Base-by-base conservation (phyloP, 2,329 filamentous ascomycete genomes). In the Colletotrichum somersetense region DNA sequence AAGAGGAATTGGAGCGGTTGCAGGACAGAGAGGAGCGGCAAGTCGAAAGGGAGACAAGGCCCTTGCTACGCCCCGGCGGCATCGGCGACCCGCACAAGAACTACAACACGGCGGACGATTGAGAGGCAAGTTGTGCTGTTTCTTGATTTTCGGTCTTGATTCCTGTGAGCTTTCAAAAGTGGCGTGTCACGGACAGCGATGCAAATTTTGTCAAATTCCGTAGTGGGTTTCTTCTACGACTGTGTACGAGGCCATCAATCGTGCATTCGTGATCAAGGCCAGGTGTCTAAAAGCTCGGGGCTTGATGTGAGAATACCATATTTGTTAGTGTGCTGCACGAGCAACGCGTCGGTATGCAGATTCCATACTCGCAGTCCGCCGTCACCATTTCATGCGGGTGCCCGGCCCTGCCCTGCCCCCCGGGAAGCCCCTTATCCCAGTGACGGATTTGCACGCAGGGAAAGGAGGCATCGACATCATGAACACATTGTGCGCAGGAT, bases 11-110 rank as follows among this genome's bases (percentile, higher is more conserved):
- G 73, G 84, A 86, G 62, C 81, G 85, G 46, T 85, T 88, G 48
- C 78, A 84, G 71, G 85, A 87, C 71, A 83, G 85, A 26, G 86
- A 88, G 74, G 86, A 88, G 66, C 80, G 83, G 55, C 85, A 86
- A 20, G 85, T 86, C 40, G 85, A 82, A 18, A 78, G 84, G 48
- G 86, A 88, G 77, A 87, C 83, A 50, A 83, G 87, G 73, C 87
- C 87, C 6, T 78, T 89, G 53, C 79, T 89, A 55, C 83, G 80
- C 50, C 85, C 85, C 0, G 86, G 85, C 6, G 85, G 86, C 56
- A 87, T 86, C 50, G 86, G 86, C 26, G 85, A 84, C 74, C 82
- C 83, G 33, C 79, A 81, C 72, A 80, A 77, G 73, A 82, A 79
- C 68, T 85, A 85, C 73, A 78, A 81, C 72, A 77, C 82, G 18